Evolutionary conservation across 805 yeast genomes (phyloP), one percentile per base, ranked within the genome.

Genomic region (Candida manassasensis): DNA sequence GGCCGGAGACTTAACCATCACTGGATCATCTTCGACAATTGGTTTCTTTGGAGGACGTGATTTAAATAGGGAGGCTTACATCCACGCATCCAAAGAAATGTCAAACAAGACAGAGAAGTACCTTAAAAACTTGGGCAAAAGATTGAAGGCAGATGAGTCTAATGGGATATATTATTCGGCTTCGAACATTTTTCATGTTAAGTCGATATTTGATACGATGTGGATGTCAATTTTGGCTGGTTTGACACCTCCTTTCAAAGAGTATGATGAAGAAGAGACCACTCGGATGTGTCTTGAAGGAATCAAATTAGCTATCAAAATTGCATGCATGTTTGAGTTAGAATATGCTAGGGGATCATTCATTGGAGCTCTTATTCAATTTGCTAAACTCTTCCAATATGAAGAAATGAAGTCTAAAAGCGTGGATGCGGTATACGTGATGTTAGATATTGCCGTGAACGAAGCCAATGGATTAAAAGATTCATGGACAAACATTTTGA

Each of bases 141-240:
- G 66, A 43, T 49, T 67, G 27, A 71, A 69, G 38, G 47, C 57
- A 11, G 71, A 67, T 29, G 61, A 67, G 15, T 39, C 51, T 4
- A 47, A 40, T 27, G 63, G 59, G 13, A 70, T 76, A 0, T 89
- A 80, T 53, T 85, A 86, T 57, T 77, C 81, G 13, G 97, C 97
- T 0, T 76, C 88, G 2, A 90, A 84, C 50, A 76, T 84, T 11
- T 94, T 87, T 47, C 96, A 90, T 54, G 95, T 90, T 11, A 82
- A 76, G 53, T 89, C 97, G 1, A 85, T 94, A 53, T 90, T 93
- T 61, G 96, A 90, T 49, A 86, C 86, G 12, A 65, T 84, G 29
- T 93, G 99, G 99, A 89, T 94, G 96, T 87, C 97, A 0, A 76
- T 93, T 32, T 69, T 93, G 45, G 97, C 97, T 5, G 97, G 95